phyloP scores from a whole-genome alignment of 306 rosid species.

The Urtica urens region DNA sequence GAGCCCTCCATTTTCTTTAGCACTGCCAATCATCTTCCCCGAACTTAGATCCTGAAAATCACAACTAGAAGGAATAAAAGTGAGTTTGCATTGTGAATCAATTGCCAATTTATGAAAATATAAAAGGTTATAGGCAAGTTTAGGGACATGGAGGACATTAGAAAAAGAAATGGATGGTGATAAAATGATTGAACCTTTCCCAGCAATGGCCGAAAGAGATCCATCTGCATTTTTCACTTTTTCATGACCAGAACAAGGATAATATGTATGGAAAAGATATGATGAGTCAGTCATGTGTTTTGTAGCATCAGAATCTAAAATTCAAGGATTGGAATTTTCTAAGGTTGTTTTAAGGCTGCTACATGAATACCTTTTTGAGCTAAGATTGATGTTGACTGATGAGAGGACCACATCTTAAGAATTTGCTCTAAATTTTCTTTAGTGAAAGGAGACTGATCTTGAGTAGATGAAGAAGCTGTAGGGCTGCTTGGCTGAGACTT shows the following conservation, averaged over 20 bases:
- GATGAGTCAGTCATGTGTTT: not conserved
- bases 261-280: not conserved
- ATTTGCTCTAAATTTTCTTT: not conserved
- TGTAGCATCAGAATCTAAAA: not conserved
- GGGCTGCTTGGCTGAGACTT: not conserved
- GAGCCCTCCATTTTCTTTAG: not conserved
- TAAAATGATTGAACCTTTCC: not conserved
- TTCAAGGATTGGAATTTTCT: not conserved
- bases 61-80: not conserved
- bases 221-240: not conserved
- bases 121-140: not conserved
- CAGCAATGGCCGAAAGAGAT: not conserved
- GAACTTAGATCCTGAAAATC: not conserved
- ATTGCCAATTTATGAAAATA: not conserved
- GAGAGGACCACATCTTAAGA: not conserved
- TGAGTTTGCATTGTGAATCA: not conserved
- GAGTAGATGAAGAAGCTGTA: no score
- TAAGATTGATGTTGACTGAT: not conserved
- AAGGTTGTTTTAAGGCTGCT: not conserved
- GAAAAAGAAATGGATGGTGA: not conserved
- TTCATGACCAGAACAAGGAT: not conserved
- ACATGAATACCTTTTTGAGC: not conserved
- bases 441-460: not conserved
- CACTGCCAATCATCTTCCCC: constrained; percentile 3
- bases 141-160: not conserved